Evolutionary conservation across 1,284 basidiomycete genomes (phyloP), one percentile per base, ranked within the genome.

Genomic region (Rhodotorula glutinis): DNA sequence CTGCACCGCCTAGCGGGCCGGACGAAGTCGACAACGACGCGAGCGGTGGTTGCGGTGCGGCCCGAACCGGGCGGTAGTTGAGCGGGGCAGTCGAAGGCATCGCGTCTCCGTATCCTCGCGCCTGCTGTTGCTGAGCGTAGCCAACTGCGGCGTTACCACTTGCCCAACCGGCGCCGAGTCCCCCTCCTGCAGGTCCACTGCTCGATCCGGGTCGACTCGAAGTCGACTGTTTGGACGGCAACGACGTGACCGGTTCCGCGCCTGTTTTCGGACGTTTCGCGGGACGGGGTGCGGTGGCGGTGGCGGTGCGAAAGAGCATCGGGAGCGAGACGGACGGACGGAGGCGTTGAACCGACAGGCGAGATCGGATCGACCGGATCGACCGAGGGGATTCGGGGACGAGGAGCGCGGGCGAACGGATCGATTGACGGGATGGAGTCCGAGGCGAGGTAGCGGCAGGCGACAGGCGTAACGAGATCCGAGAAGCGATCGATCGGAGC

Each of bases 251-350:
- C 25, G 69, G 65, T 62, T 67, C 64, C 4, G 69, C 69, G 59
- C 68, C 68, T 70, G 43, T 29, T 53, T 52, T 47, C 13, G 60
- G 53, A 5, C 65, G 65, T 66, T 66, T 66, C 27, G 41, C 46
- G 16, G 65, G 52, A 23, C 65, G 65, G 4, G 58, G 60, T 9
- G 60, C 38, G 9, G 60, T 44, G 47, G 9, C 43, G 21, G 14
- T 44, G 14, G 9, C 43, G 43, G 17, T 17, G 17, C 41, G 11
- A 17, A 43, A 44, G 43, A 44, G 43, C 43, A 44, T 44, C 43
- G 43, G 43, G 21, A 44, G 43, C 43, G 43, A 44, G 43, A 44
- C 21, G 17, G 43, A 44, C 14, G 43, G 43, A 44, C 43, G 43
- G 4, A 44, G 43, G 14, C 43, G 43, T 21, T 16, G 43, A 16